Percentiles rank a stretch among this genome's conserved stretches.
Evolutionary conservation across 306 rosid species (phyloP).

Genomic region (Lathyrus aphaca): DNA sequence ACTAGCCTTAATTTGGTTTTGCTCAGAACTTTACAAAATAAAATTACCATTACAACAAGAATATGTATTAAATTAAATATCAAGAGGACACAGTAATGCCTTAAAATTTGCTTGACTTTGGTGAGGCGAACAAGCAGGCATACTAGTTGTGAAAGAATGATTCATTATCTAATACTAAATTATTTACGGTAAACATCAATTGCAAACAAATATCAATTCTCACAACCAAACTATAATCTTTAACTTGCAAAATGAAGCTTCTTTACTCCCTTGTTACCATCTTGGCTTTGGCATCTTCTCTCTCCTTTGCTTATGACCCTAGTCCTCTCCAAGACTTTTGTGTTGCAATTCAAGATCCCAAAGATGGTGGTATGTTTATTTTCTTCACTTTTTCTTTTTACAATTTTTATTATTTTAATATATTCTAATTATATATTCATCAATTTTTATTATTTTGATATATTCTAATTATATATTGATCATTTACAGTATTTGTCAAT

Average conservation of each 20-base stretch:
- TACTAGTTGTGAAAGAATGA: neutral
- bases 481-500: neutral
- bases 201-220: neutral
- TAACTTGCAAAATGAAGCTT: neutral
- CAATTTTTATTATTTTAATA: too few species aligned
- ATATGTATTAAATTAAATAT: neutral
- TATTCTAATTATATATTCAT: too few species aligned
- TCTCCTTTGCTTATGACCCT: conserved; percentile 44
- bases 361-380: conserved; percentile 9
- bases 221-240: neutral
- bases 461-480: neutral
- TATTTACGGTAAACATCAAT: neutral
- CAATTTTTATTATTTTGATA: too few species aligned
- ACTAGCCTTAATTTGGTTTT: too few species aligned
- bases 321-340: conserved; percentile 42
- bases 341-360: conserved; percentile 14
- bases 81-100: too few species aligned
- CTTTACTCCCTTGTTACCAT: neutral
- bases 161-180: neutral
- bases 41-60: neutral
- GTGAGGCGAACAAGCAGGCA: neutral
- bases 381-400: too few species aligned
- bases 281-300: conserved; percentile 13
- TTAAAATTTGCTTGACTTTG: neutral
- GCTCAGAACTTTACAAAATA: too few species aligned